Evolutionary conservation across 768 basidiomycete species (phyloP).

Genomic region (Strobilomyces confusus): DNA sequence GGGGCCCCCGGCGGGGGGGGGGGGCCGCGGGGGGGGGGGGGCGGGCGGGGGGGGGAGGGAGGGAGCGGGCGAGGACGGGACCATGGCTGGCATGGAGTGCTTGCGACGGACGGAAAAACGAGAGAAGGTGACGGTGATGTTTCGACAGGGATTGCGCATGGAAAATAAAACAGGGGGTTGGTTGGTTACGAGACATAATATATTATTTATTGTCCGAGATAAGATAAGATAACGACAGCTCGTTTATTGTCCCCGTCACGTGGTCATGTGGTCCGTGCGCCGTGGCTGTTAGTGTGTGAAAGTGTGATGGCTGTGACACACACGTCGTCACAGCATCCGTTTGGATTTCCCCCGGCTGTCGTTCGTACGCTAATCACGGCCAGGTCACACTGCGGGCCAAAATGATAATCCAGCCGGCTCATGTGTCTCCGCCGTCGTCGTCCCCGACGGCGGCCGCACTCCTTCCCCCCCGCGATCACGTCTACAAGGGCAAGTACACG

Average conservation of each 20-base stretch:
- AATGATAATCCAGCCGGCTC: constrained; percentile 28
- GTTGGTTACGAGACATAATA: constrained; percentile 14
- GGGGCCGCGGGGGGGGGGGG: constrained; percentile 22
- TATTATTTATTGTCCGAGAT: constrained; percentile 13
- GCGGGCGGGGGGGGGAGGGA: constrained; percentile 17
- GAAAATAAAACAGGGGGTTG: background rate
- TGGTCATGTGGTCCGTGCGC: constrained; percentile 29
- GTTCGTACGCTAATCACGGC: constrained; percentile 36
- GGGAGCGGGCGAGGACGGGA: background rate
- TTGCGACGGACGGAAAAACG: constrained; percentile 14
- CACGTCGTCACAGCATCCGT: constrained; percentile 27
- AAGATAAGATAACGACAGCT: constrained; percentile 16
- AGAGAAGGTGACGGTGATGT: constrained; percentile 14
- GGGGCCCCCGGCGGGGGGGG: constrained; percentile 17
- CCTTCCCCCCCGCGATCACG: constrained; percentile 19
- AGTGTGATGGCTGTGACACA: constrained; percentile 28
- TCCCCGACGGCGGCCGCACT: constrained; percentile 11
- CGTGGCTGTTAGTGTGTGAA: constrained; percentile 22
- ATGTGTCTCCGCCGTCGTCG: constrained; percentile 15
- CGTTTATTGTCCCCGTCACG: constrained; percentile 1
- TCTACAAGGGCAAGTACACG: constrained; percentile 57
- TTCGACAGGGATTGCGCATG: constrained; percentile 14
- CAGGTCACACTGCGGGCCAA: constrained; percentile 35
- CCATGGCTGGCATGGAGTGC: constrained; percentile 7
- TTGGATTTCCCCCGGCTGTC: constrained; percentile 35